Evolutionary conservation across 441 rosid species (phyloP).

Genomic region (Omphalea diandra): DNA sequence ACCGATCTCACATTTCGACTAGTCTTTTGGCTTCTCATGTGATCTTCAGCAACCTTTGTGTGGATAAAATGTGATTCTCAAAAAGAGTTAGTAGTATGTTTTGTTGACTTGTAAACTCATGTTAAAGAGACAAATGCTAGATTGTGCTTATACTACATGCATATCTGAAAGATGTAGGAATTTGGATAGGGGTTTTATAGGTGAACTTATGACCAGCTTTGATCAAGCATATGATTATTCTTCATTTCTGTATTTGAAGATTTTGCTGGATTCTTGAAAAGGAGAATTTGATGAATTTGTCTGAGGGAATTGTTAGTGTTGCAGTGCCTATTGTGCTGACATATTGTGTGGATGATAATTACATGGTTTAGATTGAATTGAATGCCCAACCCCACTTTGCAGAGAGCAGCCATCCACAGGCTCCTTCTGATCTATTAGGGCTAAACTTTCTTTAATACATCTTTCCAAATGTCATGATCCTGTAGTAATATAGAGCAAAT

Average conservation of each 20-base stretch:
- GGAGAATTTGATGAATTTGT: not conserved
- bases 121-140: not conserved
- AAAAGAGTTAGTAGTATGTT: not conserved
- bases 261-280: too few relatives aligned
- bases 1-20: not conserved
- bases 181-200: not conserved
- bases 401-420: slow-evolving; percentile 1
- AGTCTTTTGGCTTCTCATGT: not conserved
- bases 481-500: not conserved
- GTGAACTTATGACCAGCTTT: not conserved
- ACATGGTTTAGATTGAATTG: not conserved
- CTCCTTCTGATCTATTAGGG: slow-evolving; percentile 1
- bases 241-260: not conserved
- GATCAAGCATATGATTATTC: not conserved
- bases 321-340: not conserved
- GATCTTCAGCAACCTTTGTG: not conserved
- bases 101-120: not conserved
- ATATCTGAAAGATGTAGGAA: not conserved
- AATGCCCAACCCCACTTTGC: not conserved
- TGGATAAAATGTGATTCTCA: not conserved
- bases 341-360: not conserved
- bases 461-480: not conserved
- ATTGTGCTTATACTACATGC: not conserved
- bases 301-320: not conserved
- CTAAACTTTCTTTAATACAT: not conserved